A percentile compares a stretch with the other conserved stretches of the same genome.
Evolutionary conservation across 495 filamentous ascomycete species (phyloP).

Genomic region (Aspergillus campestris): DNA sequence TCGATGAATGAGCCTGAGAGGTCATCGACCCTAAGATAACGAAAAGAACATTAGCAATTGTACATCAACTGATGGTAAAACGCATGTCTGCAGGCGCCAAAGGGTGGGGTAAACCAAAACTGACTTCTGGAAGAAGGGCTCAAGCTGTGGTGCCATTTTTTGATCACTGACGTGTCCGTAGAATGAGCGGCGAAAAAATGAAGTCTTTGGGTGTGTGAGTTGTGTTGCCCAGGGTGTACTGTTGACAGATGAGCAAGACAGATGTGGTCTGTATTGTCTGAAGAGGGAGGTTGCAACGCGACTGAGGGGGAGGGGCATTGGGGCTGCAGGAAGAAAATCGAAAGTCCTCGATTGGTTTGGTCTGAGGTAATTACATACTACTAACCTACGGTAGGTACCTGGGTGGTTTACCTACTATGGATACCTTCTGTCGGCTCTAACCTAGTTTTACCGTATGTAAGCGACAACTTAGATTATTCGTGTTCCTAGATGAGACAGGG

Average conservation of each 20-base stretch:
- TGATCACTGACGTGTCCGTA: slow-evolving; percentile 39
- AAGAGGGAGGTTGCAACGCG: slow-evolving; percentile 21
- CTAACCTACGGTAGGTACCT: background rate
- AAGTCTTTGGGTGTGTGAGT: background rate
- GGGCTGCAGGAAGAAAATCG: slow-evolving; percentile 7
- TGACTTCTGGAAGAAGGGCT: slow-evolving; percentile 75
- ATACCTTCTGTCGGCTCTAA: no score
- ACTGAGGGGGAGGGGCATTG: slow-evolving; percentile 38
- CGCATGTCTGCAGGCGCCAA: no score
- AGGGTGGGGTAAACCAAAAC: slow-evolving; percentile 10
- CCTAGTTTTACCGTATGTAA: no score
- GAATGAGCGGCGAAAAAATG: slow-evolving; percentile 25
- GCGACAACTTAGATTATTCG: background rate
- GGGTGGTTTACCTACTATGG: background rate
- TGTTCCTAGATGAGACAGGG: background rate
- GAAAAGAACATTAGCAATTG: slow-evolving; percentile 1
- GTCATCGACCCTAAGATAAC: slow-evolving; percentile 57
- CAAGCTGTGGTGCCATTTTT: slow-evolving; percentile 78
- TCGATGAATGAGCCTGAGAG: slow-evolving; percentile 81
- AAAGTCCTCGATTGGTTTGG: slow-evolving; percentile 5
- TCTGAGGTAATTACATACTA: background rate
- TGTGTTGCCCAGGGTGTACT: background rate
- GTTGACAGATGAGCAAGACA: slow-evolving; percentile 2
- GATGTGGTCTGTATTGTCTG: slow-evolving; percentile 7
- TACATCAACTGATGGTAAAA: background rate